phyloP scores from a whole-genome alignment of 2,329 filamentous ascomycete genomes.

The Ascocoryne sarcoides region DNA sequence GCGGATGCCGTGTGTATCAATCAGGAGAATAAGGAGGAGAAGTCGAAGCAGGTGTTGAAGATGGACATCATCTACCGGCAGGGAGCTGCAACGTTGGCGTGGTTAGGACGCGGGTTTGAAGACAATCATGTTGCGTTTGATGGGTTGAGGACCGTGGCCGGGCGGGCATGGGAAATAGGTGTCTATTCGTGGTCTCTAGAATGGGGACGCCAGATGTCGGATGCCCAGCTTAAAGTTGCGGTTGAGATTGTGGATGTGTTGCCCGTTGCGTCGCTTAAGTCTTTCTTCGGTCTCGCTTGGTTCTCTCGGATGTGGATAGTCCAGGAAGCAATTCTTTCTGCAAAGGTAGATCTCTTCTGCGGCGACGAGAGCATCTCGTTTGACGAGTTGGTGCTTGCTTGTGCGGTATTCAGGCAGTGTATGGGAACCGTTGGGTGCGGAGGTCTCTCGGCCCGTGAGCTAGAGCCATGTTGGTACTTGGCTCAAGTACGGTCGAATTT shows the following conservation, averaged over 20 bases:
- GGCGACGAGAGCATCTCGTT: background rate
- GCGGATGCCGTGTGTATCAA: constrained; percentile 1
- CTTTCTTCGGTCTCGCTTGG: background rate
- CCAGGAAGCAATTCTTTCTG: background rate
- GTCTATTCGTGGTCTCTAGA: background rate
- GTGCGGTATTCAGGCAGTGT: background rate
- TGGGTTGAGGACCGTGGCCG: background rate
- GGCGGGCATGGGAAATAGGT: background rate
- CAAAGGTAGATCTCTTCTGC: background rate
- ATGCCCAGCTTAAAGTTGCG: background rate
- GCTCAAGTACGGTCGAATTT: constrained; percentile 1
- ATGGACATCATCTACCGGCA: background rate
- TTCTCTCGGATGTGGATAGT: background rate
- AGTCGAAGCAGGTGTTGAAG: constrained; percentile 1
- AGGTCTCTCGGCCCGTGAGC: background rate
- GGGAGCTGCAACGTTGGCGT: background rate
- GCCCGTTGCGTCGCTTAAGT: background rate
- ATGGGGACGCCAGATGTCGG: background rate
- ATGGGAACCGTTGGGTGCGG: constrained; percentile 1
- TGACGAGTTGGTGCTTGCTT: background rate
- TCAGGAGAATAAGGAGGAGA: background rate
- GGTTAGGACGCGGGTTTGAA: background rate
- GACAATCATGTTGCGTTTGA: background rate
- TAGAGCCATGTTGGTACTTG: background rate
- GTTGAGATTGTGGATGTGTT: background rate